A percentile compares a stretch with the other conserved stretches of the same genome.
phyloP scores from a whole-genome alignment of 208 protist species.

The Crithidia thermophila region DNA sequence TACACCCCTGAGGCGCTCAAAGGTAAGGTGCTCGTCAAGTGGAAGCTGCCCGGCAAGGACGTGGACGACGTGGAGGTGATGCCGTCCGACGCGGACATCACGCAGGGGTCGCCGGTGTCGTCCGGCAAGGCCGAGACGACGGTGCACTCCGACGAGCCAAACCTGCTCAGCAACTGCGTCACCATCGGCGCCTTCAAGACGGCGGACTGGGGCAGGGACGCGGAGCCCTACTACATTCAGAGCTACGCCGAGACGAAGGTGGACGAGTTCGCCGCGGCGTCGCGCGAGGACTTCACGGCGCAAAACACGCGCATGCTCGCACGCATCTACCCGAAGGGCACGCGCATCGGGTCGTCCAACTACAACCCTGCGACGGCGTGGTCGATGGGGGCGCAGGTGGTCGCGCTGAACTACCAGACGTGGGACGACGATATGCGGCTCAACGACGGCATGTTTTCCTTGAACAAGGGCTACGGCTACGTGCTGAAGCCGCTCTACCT shows the following conservation, averaged over 20 bases:
- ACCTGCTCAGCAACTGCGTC: conserved; percentile 43
- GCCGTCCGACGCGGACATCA: conserved; percentile 4
- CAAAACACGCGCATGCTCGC: conserved; percentile 74
- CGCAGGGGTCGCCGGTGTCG: background rate
- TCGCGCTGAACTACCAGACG: conserved; percentile 93
- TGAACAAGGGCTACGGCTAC: conserved; percentile 94
- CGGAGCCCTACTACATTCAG: conserved; percentile 54
- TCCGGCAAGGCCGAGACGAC: conserved; percentile 15
- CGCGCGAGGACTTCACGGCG: conserved; percentile 33
- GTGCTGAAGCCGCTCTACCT: conserved; percentile 91
- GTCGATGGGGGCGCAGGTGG: conserved; percentile 85
- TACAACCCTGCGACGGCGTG: conserved; percentile 89
- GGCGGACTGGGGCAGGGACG: conserved; percentile 47
- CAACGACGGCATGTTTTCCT: conserved; percentile 89
- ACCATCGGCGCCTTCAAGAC: conserved; percentile 53
- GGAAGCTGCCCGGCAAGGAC: conserved; percentile 42
- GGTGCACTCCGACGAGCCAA: conserved; percentile 20
- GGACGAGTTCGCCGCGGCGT: conserved; percentile 26
- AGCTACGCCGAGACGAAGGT: conserved; percentile 64
- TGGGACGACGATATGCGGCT: conserved; percentile 63
- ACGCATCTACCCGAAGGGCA: conserved; percentile 93
- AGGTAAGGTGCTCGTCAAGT: conserved; percentile 70
- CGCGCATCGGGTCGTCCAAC: conserved; percentile 91
- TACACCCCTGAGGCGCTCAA: conserved; percentile 58
- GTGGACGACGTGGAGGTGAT: conserved; percentile 31